Percentiles rank a stretch among this genome's conserved stretches.
These are phyloP conservation scores for Syncephalastrum racemosum DNA, from an alignment of 371 early-diverging fungal genomes.

Conservation along the genomic window DNA sequence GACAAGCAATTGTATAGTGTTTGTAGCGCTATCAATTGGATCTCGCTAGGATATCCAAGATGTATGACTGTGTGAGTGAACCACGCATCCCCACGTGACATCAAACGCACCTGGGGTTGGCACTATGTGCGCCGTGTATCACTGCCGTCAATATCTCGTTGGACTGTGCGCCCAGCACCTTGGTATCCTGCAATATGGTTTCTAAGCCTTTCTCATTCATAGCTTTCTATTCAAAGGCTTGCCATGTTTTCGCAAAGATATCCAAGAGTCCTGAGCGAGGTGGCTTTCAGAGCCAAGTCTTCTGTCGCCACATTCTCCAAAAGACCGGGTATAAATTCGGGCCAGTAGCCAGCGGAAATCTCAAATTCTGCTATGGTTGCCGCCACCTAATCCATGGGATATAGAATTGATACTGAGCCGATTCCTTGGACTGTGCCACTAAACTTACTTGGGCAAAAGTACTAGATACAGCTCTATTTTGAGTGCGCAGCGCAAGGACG, in stretches of 20 bases:
- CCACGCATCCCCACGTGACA: not conserved
- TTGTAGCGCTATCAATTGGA: constrained; percentile 83
- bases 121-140: constrained; percentile 87
- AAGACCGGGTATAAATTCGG: constrained; percentile 76
- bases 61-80: too few species aligned
- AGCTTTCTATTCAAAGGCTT: constrained; percentile 33
- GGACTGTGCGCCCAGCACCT: constrained; percentile 73
- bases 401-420: not conserved
- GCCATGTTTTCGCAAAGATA: constrained; percentile 88
- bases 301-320: constrained; percentile 68
- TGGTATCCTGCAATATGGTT: constrained; percentile 62
- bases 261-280: constrained; percentile 86
- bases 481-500: constrained; percentile 68
- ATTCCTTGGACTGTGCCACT: not conserved
- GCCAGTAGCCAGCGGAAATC: constrained; percentile 82
- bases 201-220: not conserved
- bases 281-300: constrained; percentile 63
- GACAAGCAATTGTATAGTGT: constrained; percentile 92
- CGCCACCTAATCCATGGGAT: constrained; percentile 52
- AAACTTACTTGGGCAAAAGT: constrained; percentile 68
- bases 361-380: constrained; percentile 92
- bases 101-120: constrained; percentile 68
- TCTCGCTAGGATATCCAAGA: constrained; percentile 53
- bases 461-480: constrained; percentile 61
- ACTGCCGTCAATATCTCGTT: constrained; percentile 91